phyloP scores from a whole-genome alignment of 2,329 filamentous ascomycete species.

The Aspergillus sergii region DNA sequence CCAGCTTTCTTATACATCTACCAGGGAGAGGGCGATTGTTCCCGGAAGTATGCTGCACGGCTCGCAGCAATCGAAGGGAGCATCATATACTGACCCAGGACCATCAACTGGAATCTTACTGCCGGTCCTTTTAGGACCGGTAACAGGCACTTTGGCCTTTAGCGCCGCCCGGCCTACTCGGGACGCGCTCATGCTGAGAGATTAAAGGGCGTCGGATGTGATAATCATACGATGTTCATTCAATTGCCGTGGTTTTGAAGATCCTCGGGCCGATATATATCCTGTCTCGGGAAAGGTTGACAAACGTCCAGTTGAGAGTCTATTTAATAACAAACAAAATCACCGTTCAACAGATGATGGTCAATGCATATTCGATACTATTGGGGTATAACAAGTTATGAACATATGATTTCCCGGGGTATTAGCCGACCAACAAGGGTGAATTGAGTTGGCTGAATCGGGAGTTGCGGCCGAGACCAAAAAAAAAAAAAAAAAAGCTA shows the following conservation, averaged over 20 bases:
- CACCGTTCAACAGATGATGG: not conserved
- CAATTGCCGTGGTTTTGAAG: not conserved
- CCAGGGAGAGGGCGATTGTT: not conserved
- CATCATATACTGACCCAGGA: constrained; percentile 23
- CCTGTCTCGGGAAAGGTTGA: not conserved
- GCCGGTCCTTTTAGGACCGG: constrained; percentile 19
- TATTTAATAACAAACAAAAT: not conserved
- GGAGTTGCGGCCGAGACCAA: not conserved
- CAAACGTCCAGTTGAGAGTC: not conserved
- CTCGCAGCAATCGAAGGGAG: not conserved
- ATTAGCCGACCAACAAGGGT: not conserved
- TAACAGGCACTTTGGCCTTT: constrained; percentile 25
- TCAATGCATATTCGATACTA: not conserved
- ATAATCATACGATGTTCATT: not conserved
- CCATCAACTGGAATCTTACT: constrained; percentile 14
- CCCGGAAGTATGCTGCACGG: not conserved
- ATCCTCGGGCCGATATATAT: constrained; percentile 5
- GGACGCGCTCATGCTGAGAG: constrained; percentile 29
- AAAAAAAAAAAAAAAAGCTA: not conserved
- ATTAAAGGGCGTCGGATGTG: not conserved
- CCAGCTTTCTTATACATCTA: not conserved
- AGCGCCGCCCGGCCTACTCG: constrained; percentile 25
- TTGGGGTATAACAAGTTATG: not conserved
- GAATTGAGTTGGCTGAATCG: not conserved
- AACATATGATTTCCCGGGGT: not conserved